These are phyloP conservation scores for Aspergillus sclerotialis DNA, from an alignment of 2,329 filamentous ascomycete genomes.

Conservation along the genomic window DNA sequence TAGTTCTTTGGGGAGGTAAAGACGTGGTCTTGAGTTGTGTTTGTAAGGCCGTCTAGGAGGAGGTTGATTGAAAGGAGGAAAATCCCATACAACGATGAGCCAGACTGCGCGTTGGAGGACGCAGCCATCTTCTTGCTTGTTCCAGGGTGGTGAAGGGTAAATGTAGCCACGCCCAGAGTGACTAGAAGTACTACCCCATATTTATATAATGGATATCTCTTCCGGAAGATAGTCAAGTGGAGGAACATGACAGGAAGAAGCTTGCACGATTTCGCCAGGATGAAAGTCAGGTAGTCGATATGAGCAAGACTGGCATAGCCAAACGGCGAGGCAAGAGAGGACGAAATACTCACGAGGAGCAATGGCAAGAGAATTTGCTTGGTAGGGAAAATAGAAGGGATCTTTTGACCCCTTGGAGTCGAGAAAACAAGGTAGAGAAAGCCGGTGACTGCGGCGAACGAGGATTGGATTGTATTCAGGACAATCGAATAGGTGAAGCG, in stretches of 20 bases:
- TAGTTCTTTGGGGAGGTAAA: conserved; percentile 60
- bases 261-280: conserved; percentile 97
- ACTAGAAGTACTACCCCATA: conserved; percentile 89
- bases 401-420: conserved; percentile 48
- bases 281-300: conserved; percentile 97
- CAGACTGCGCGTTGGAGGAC: conserved; percentile 49
- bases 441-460: conserved; percentile 77
- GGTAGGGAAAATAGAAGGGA: conserved; percentile 64
- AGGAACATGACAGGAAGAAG: conserved; percentile 97
- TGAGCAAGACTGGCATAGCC: conserved; percentile 88
- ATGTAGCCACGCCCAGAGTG: conserved; percentile 85
- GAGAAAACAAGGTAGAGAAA: conserved; percentile 67
- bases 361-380: conserved; percentile 68
- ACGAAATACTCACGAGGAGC: conserved; percentile 76
- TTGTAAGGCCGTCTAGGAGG: conserved; percentile 91
- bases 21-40: conserved; percentile 93
- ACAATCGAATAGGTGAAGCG: conserved; percentile 92
- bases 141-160: conserved; percentile 76
- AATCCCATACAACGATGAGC: conserved; percentile 63
- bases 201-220: conserved; percentile 88
- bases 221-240: conserved; percentile 85
- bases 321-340: conserved; percentile 86
- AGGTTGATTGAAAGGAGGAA: conserved; percentile 81
- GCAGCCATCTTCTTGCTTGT: conserved; percentile 49
- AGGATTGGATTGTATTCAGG: conserved; percentile 90